These are phyloP conservation scores for Auriscalpium microsporum DNA, from an alignment of 768 basidiomycete species.

Conservation along the genomic window DNA sequence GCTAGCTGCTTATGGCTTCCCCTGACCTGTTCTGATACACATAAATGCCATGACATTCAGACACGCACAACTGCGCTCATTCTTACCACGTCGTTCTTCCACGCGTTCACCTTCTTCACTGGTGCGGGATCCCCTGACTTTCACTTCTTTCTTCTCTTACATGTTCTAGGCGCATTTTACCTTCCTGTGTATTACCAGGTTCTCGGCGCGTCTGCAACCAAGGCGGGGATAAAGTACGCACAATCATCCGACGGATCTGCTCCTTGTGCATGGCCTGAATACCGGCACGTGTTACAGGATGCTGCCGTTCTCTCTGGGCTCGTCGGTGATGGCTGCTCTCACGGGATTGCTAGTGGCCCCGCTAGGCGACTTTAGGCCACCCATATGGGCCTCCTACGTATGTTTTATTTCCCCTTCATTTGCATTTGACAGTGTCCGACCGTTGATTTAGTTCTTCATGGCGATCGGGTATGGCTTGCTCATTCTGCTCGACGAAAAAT, in stretches of 20 bases:
- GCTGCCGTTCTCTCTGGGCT: constrained; percentile 26
- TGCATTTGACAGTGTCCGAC: neutral
- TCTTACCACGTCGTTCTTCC: constrained; percentile 27
- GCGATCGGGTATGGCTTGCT: constrained; percentile 29
- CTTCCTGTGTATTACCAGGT: constrained; percentile 36
- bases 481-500: constrained; percentile 27
- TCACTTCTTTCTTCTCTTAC: neutral
- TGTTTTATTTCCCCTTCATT: neutral
- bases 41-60: constrained; percentile 5
- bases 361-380: constrained; percentile 23
- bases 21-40: neutral
- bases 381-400: constrained; percentile 22
- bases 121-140: constrained; percentile 14
- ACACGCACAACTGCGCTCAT: constrained; percentile 31
- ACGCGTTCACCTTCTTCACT: constrained; percentile 25
- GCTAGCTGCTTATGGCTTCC: no score
- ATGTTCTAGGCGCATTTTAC: constrained; percentile 22
- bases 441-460: constrained; percentile 20
- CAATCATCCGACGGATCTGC: neutral
- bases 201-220: constrained; percentile 29
- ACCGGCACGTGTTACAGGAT: constrained; percentile 18
- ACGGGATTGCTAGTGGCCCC: constrained; percentile 21
- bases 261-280: neutral
- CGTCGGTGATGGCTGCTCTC: constrained; percentile 15
- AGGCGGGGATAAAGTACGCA: constrained; percentile 23